Percentiles rank a stretch among this genome's conserved stretches.
Evolutionary conservation across 129 eudicot species (phyloP).

Genomic region (Artemisia argyi): DNA sequence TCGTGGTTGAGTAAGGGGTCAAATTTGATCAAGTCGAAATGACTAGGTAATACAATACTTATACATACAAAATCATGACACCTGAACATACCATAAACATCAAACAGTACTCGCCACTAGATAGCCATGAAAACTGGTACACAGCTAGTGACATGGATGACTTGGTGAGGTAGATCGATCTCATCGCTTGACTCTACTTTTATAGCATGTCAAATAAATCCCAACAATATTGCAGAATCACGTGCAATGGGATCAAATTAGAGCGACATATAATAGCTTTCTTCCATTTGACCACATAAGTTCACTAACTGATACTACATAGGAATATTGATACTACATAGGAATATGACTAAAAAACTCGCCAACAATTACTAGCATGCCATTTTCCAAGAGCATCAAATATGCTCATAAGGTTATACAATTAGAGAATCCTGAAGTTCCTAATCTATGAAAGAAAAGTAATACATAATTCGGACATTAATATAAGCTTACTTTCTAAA

Average conservation of each 20-base stretch:
- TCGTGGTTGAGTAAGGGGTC: no score
- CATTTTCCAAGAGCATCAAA: background rate
- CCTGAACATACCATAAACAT: no score
- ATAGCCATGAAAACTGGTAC: no score
- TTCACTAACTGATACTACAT: background rate
- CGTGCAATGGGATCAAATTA: background rate
- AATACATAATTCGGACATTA: background rate
- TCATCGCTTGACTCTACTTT: no score
- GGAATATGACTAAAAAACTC: background rate
- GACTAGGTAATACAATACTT: no score
- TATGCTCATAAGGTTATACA: background rate
- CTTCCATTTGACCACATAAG: background rate
- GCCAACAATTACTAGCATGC: background rate
- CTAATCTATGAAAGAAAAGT: constrained; percentile 2
- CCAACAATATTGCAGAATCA: background rate
- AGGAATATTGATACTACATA: background rate
- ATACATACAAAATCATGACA: no score
- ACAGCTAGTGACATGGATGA: no score
- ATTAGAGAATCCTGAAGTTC: background rate
- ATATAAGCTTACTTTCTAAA: background rate
- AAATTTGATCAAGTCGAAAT: no score
- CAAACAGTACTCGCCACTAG: no score
- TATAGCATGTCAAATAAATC: no score
- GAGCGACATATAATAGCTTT: background rate
- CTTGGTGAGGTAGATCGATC: no score